phyloP scores from a whole-genome alignment of 2,329 filamentous ascomycete genomes.

The Daldinia sp. region DNA sequence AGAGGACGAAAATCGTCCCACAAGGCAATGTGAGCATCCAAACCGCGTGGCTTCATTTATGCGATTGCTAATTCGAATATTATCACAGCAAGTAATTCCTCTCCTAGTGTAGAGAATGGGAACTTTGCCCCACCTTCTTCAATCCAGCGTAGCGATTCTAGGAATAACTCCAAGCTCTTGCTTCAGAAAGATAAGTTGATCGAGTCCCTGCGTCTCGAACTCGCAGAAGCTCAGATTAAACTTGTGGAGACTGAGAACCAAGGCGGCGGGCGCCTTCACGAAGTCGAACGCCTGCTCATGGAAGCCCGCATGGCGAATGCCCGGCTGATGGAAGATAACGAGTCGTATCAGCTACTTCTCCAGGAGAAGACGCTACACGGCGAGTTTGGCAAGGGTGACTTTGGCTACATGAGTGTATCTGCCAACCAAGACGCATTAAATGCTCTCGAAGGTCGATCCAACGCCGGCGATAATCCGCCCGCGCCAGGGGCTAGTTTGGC shows the following conservation, averaged over 20 bases:
- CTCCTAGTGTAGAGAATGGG: slow-evolving; percentile 76
- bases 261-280: slow-evolving; percentile 86
- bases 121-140: slow-evolving; percentile 90
- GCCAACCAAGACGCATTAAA: slow-evolving; percentile 74
- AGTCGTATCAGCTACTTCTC: slow-evolving; percentile 95
- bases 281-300: slow-evolving; percentile 90
- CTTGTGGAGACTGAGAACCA: slow-evolving; percentile 93
- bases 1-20: slow-evolving; percentile 68
- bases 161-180: slow-evolving; percentile 88
- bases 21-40: slow-evolving; percentile 66
- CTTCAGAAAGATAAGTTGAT: slow-evolving; percentile 97
- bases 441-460: slow-evolving; percentile 68
- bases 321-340: slow-evolving; percentile 96
- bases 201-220: slow-evolving; percentile 88
- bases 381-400: slow-evolving; percentile 86
- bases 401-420: slow-evolving; percentile 73
- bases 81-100: slow-evolving; percentile 65
- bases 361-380: slow-evolving; percentile 96
- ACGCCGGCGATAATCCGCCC: slow-evolving; percentile 45
- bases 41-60: neutral
- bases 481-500: slow-evolving; percentile 72
- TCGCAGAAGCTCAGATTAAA: slow-evolving; percentile 96
- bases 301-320: slow-evolving; percentile 97
- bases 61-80: slow-evolving; percentile 38
- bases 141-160: slow-evolving; percentile 86